Conservation (phyloP, 371 early-diverging fungal species). For the Mucor mucedo region DNA sequence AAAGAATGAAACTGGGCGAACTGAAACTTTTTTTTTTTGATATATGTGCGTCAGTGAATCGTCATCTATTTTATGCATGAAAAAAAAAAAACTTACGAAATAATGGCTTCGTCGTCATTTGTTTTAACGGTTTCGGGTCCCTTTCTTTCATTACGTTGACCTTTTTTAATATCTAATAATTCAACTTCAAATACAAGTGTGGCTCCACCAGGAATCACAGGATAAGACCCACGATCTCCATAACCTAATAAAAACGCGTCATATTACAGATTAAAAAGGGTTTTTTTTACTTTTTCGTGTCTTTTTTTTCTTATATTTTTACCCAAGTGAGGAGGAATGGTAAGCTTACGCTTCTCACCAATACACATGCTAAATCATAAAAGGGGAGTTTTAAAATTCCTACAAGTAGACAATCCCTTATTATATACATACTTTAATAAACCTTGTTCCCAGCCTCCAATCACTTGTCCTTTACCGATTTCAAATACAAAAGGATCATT, state of each 20-base stretch:
- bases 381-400: no score
- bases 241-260: conserved; percentile 38
- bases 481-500: conserved; percentile 75
- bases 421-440: conserved; percentile 55
- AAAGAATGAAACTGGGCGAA: conserved; percentile 33
- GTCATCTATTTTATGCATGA: not conserved
- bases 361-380: conserved; percentile 71
- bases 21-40: conserved; percentile 22
- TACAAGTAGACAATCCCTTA: no score
- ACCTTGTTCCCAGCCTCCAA: conserved; percentile 86
- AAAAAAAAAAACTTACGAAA: conserved; percentile 13
- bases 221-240: conserved; percentile 62
- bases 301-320: conserved; percentile 15
- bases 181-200: conserved; percentile 74
- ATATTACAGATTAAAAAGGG: not conserved
- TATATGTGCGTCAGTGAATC: not conserved
- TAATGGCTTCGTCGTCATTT: not conserved
- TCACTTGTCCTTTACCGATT: conserved; percentile 70
- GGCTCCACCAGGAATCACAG: conserved; percentile 62
- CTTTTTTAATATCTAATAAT: conserved; percentile 59
- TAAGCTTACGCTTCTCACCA: conserved; percentile 83
- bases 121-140: not conserved
- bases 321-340: conserved; percentile 78
- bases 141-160: not conserved
- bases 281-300: not conserved